These are phyloP conservation scores for Paxillus rubicundulus DNA, from an alignment of 768 basidiomycete species.

Conservation along the genomic window DNA sequence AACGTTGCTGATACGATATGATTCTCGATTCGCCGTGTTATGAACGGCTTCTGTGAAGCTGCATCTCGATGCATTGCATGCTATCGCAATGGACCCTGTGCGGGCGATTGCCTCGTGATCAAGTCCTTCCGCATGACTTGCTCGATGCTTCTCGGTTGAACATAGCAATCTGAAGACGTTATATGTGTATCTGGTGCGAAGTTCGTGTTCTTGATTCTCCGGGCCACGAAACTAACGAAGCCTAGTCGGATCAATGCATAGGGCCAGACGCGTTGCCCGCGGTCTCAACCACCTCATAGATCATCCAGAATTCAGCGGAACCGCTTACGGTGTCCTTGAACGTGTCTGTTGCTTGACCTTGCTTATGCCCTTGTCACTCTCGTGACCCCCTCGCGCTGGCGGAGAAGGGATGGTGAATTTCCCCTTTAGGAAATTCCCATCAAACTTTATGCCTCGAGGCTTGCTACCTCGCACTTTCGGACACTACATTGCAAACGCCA, in stretches of 20 bases:
- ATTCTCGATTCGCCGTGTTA: conserved; percentile 4
- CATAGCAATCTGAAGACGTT: neutral
- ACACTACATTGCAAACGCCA: conserved; percentile 14
- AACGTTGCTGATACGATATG: conserved; percentile 13
- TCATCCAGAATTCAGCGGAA: conserved; percentile 7
- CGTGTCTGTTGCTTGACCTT: conserved; percentile 14
- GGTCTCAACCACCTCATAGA: neutral
- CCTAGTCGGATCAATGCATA: neutral
- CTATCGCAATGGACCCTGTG: conserved; percentile 21
- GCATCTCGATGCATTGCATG: conserved; percentile 15
- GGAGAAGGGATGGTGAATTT: conserved; percentile 4
- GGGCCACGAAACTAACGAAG: neutral
- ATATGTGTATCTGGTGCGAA: neutral
- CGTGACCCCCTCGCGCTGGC: conserved; percentile 15
- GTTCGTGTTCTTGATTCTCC: neutral
- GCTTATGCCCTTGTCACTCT: neutral
- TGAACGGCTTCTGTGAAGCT: neutral
- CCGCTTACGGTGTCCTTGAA: conserved; percentile 27
- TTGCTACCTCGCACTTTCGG: conserved; percentile 9
- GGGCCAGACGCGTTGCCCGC: neutral
- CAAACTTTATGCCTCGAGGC: conserved; percentile 32
- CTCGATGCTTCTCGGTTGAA: neutral
- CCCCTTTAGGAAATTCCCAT: conserved; percentile 12
- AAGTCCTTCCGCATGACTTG: conserved; percentile 9
- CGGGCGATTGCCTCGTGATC: conserved; percentile 15